Evolutionary conservation across 805 yeast genomes (phyloP).

Genomic region (Nakazawaea pomicola): DNA sequence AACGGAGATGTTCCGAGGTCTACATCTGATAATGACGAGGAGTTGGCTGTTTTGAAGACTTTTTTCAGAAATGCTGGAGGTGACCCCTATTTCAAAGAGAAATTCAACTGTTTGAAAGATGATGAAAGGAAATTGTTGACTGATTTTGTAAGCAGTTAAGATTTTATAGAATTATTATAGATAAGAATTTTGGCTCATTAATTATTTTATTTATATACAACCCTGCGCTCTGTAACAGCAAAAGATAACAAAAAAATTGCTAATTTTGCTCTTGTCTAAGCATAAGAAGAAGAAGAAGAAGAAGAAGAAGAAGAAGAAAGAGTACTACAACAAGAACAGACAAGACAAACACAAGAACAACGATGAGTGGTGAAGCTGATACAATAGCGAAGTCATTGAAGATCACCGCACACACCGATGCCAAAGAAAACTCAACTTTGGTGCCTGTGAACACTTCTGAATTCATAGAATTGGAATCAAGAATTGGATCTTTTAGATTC

Average conservation of each 20-base stretch:
- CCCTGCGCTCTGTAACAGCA: too few relatives aligned
- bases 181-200: too few relatives aligned
- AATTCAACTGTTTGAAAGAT: constrained; percentile 44
- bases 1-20: constrained; percentile 4
- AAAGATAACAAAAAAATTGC: not conserved
- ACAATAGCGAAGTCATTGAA: constrained; percentile 1
- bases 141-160: constrained; percentile 31
- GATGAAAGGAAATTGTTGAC: constrained; percentile 50
- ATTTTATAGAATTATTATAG: constrained; percentile 23
- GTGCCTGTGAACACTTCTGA: constrained; percentile 8
- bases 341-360: not conserved
- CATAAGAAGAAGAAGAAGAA: too few relatives aligned
- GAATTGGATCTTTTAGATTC: constrained; percentile 8
- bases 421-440: not conserved
- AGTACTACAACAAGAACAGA: too few relatives aligned
- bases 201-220: too few relatives aligned
- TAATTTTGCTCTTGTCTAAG: not conserved
- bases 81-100: constrained; percentile 42
- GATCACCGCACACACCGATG: constrained; percentile 1
- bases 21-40: constrained; percentile 14
- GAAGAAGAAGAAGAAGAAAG: too few relatives aligned
- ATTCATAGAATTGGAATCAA: constrained; percentile 1
- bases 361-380: not conserved
- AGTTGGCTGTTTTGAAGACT: constrained; percentile 1
- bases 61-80: constrained; percentile 12